A percentile compares a stretch with the other conserved stretches of the same genome.
Evolutionary conservation across 2,329 filamentous ascomycete genomes (phyloP).

Genomic region (Venturiaceae sp.): DNA sequence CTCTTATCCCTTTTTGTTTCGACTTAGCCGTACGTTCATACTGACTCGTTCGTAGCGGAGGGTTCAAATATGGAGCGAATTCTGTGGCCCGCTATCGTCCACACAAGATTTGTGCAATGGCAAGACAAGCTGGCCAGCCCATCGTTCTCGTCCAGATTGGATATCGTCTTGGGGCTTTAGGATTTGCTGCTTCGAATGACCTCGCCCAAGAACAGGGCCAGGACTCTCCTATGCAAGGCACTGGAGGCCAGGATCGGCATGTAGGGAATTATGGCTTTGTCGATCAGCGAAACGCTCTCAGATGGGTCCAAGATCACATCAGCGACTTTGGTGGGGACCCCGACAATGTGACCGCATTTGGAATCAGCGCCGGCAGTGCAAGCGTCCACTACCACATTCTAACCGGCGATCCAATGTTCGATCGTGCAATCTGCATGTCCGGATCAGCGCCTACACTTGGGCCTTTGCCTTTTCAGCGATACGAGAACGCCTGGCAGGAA

Average conservation of each 20-base stretch:
- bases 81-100: no score
- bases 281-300: conserved; percentile 28
- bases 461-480: neutral
- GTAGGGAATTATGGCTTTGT: conserved; percentile 15
- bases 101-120: no score
- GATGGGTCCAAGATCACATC: conserved; percentile 24
- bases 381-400: neutral
- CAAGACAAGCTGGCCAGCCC: no score
- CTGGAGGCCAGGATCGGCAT: neutral
- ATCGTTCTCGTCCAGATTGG: no score
- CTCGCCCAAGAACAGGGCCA: neutral
- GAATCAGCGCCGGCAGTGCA: neutral
- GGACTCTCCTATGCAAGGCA: neutral
- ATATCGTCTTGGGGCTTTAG: neutral
- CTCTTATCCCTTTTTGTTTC: no score
- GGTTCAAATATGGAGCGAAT: no score
- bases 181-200: neutral
- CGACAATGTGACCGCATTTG: neutral
- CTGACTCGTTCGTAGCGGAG: no score
- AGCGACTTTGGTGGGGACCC: neutral
- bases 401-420: neutral
- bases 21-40: no score
- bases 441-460: neutral
- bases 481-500: neutral
- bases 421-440: neutral